These are phyloP conservation scores for Triadica sebifera DNA, from an alignment of 345 rosid species.

Conservation along the genomic window DNA sequence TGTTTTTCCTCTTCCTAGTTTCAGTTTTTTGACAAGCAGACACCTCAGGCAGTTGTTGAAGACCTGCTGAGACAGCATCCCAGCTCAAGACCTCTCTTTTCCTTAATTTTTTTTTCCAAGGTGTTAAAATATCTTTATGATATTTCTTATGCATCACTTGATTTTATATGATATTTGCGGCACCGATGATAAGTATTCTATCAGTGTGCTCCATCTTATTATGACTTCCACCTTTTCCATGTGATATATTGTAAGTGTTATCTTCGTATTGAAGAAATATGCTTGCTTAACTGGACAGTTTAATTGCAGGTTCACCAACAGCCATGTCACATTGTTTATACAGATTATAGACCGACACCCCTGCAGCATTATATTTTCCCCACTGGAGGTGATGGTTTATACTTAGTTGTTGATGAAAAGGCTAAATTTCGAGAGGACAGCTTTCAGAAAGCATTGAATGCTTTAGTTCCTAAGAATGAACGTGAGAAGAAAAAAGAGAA, in stretches of 20 bases:
- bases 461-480: conserved; percentile 71
- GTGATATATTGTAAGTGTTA: neutral
- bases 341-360: conserved; percentile 98
- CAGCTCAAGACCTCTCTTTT: neutral
- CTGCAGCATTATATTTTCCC: conserved; percentile 96
- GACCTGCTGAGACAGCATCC: neutral
- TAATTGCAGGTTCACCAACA: conserved; percentile 79
- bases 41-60: neutral
- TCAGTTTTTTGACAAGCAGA: too few species aligned
- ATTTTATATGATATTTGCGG: neutral
- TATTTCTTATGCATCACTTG: neutral
- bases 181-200: too few species aligned
- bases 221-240: neutral
- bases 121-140: neutral
- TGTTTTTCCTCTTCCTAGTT: neutral
- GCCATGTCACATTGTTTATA: conserved; percentile 97
- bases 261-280: conserved; percentile 5
- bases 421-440: conserved; percentile 89
- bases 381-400: conserved; percentile 88
- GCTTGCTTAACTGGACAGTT: conserved; percentile 18
- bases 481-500: conserved; percentile 68
- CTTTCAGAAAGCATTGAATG: conserved; percentile 91
- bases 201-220: neutral
- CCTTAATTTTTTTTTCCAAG: neutral
- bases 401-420: conserved; percentile 91